Evolutionary conservation across 345 rosid species (phyloP), one percentile per base, ranked within the genome.

Genomic region (Limnanthes douglasii): DNA sequence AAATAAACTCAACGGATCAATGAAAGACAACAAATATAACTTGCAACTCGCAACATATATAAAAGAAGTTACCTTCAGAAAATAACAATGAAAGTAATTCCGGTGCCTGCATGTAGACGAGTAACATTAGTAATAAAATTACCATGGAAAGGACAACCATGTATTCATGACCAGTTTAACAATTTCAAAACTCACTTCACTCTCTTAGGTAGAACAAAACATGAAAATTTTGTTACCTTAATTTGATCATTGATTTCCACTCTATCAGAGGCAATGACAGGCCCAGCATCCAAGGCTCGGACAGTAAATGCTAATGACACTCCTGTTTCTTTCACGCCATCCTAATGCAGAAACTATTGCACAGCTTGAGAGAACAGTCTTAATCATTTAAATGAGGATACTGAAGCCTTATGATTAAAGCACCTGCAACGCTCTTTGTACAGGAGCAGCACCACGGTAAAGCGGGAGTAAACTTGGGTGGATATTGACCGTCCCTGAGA

Each of bases 401-500:
- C 11, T 7, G 26, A 33, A 31, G 39, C 36, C 43, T 20, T 18
- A 37, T n/a, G 30, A 34, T 7, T 12, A 34, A 34, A 19, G 41
- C 31, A 84, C 95, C 92, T 74, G 73, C 50, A 83, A 53, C 31
- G 86, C 86, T 57, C 95, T 72, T 52, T 90, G 98, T 55, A 79
- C 95, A 39, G 94, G 94, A 55, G 97, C 94, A 62, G 94, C 97
- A 29, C 97, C 95, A 50, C 93, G 93, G 34, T 88, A 88, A 18
- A 68, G 43, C 0, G 95, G 98, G 19, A 90, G 52, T 53, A 90
- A 59, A 66, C 95, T 90, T 26, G 95, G 98, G 43, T 84, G 98
- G 60, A 90, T 62, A 39, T 90, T 90, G 46, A 90, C 94, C 0
- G 94, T 90, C 48, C 98, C 95, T 90, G 75, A 41, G 36, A 55